Conservation (phyloP, 805 yeast genomes). For the Candida sithepensis region DNA sequence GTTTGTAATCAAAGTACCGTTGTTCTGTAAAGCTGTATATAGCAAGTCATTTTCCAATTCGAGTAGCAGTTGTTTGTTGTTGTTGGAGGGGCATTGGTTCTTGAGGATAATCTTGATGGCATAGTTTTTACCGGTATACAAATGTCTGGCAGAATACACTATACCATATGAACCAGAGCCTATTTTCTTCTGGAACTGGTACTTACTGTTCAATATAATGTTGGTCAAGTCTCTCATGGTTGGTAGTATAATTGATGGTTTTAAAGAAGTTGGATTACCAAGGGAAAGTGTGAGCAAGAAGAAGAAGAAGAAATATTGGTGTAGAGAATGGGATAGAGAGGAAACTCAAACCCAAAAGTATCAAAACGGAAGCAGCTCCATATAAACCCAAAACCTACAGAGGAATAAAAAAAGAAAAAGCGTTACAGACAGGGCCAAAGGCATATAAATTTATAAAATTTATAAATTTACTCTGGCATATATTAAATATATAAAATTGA, state of each 20-base stretch:
- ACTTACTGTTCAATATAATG: conserved; percentile 33
- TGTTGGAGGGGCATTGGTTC: conserved; percentile 32
- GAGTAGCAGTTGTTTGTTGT: conserved; percentile 28
- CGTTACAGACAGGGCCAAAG: too few relatives aligned
- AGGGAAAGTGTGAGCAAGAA: too few relatives aligned
- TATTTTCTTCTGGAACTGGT: conserved; percentile 45
- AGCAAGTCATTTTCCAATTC: conserved; percentile 28
- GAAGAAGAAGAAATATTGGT: too few relatives aligned
- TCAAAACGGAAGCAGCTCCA: too few relatives aligned
- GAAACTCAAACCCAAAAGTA: too few relatives aligned
- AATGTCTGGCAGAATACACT: conserved; percentile 66
- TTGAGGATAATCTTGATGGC: conserved; percentile 75
- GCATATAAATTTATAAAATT: too few relatives aligned
- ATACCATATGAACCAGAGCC: conserved; percentile 89
- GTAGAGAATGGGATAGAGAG: too few relatives aligned
- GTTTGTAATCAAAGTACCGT: conserved; percentile 27
- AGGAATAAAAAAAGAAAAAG: too few relatives aligned
- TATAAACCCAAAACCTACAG: too few relatives aligned
- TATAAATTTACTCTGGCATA: too few relatives aligned
- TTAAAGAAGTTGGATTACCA: neutral
- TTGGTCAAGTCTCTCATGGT: conserved; percentile 22
- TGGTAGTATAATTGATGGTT: neutral
- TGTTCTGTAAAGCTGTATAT: conserved; percentile 22
- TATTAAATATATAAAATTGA: too few relatives aligned
- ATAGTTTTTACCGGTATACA: conserved; percentile 42